Evolutionary conservation across 1,284 basidiomycete genomes (phyloP).

Genomic region (Cryptococcus depauperatus): DNA sequence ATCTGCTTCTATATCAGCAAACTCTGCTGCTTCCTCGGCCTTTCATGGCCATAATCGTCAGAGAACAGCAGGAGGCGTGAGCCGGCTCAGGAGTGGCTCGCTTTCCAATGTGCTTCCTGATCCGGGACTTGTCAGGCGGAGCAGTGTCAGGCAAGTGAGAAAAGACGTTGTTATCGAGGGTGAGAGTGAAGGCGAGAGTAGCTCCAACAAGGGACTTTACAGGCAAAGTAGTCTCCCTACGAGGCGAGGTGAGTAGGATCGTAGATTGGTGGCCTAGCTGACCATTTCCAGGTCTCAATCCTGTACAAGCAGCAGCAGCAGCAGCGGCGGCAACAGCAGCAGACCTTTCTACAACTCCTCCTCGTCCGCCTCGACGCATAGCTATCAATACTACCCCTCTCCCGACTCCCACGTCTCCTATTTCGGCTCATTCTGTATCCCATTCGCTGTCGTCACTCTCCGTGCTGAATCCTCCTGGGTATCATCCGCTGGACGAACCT

Average conservation of each 20-base stretch:
- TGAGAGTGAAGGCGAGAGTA: constrained; percentile 20
- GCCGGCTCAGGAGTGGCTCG: background rate
- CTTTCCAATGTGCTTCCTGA: constrained; percentile 6
- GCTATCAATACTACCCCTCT: constrained; percentile 8
- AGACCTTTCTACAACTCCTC: too few species aligned
- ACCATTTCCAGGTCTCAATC: constrained; percentile 6
- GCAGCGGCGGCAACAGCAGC: constrained; percentile 4
- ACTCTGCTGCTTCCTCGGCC: constrained; percentile 19
- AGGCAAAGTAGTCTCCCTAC: constrained; percentile 39
- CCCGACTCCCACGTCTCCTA: constrained; percentile 12
- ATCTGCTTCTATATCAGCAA: constrained; percentile 23
- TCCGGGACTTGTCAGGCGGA: constrained; percentile 19
- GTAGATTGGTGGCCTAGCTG: background rate
- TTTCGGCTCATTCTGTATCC: constrained; percentile 22
- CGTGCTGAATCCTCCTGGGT: constrained; percentile 20
- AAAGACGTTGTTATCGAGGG: constrained; percentile 22
- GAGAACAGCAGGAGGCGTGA: background rate
- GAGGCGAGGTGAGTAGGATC: constrained; percentile 31
- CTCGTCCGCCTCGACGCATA: constrained; percentile 34
- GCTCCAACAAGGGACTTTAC: constrained; percentile 32
- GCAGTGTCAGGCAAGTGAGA: constrained; percentile 22
- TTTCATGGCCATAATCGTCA: constrained; percentile 16
- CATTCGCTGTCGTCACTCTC: constrained; percentile 36
- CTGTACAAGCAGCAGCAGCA: constrained; percentile 1
- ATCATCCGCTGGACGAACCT: constrained; percentile 1